Conservation (phyloP, 2,329 filamentous ascomycete species). For the Zasmidium citrigriseum region DNA sequence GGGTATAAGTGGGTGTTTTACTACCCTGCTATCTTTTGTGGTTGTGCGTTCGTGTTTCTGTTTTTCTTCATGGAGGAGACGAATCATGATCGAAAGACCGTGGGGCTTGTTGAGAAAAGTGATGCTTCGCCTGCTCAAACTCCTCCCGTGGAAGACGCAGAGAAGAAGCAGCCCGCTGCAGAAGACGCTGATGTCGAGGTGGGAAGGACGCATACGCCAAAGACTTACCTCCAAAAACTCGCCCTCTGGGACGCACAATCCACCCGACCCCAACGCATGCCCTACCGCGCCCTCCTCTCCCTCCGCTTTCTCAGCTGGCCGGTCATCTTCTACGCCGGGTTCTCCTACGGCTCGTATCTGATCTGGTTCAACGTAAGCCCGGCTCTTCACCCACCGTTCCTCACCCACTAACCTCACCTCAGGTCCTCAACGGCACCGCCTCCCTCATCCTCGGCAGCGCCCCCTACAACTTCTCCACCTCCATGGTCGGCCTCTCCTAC, state of each 20-base stretch:
- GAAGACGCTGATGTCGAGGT: neutral
- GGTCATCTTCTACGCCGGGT: constrained; percentile 40
- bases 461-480: constrained; percentile 37
- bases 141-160: neutral
- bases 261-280: constrained; percentile 31
- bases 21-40: constrained; percentile 57
- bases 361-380: constrained; percentile 14
- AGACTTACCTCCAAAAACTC: constrained; percentile 26
- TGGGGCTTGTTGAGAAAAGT: constrained; percentile 3
- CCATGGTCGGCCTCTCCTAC: constrained; percentile 41
- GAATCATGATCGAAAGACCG: constrained; percentile 43
- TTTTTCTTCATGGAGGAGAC: constrained; percentile 64
- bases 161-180: neutral
- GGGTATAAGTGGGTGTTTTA: constrained; percentile 52
- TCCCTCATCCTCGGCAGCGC: constrained; percentile 37
- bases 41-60: constrained; percentile 49
- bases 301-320: constrained; percentile 42
- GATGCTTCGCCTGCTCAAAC: neutral
- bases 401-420: too few relatives aligned
- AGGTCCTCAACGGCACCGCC: constrained; percentile 41
- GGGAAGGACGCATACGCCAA: constrained; percentile 8
- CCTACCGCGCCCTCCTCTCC: constrained; percentile 32
- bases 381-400: too few relatives aligned
- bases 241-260: constrained; percentile 10
- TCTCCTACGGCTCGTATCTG: constrained; percentile 41